Evolutionary conservation across 2,329 filamentous ascomycete species (phyloP), one percentile per base, ranked within the genome.

Genomic region (Xylaria sp.): DNA sequence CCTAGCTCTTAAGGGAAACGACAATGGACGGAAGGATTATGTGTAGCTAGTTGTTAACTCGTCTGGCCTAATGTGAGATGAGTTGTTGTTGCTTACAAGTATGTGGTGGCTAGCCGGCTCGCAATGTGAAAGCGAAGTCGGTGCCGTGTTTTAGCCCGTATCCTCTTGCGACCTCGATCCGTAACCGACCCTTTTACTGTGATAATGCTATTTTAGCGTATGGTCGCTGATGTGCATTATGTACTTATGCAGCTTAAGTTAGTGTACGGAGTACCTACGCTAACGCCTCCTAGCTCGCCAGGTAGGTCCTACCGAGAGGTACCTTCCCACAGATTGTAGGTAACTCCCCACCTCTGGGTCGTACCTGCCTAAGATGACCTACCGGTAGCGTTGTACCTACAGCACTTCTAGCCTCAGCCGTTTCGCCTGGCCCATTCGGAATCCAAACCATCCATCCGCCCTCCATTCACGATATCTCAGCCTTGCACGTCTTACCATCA

Each of bases 401-500:
- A 16, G 13, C 13, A 13, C 42, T n/a, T 46, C 10, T 13, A 16
- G 42, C 11, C 11, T 13, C 37, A 42, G 37, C 37, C 37, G 37
- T 42, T 42, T 42, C 37, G 8, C 11, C 37, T 10, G 37, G 37
- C 23, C 23, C 23, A 30, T 30, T 30, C 23, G 23, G 23, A 30
- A 30, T 4, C 23, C 23, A 30, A 30, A 30, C 13, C 37, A 42
- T 4, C 37, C 37, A 13, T 46, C 13, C 5, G 4, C 42, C 42
- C 11, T 46, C 11, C 50, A 42, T 49, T 30, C 23, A 5, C 23
- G 23, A 42, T n/a, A 46, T 47, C 18, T 60, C 50, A 60, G 58
- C 54, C 54, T 54, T 50, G 51, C 48, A 13, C 42, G 1, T 11
- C 3, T 10, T n/a, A 47, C 37, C 46, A 7, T 18, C 13, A 23